Evolutionary conservation across 2,329 filamentous ascomycete species (phyloP).

Genomic region (Colletotrichum sp.): DNA sequence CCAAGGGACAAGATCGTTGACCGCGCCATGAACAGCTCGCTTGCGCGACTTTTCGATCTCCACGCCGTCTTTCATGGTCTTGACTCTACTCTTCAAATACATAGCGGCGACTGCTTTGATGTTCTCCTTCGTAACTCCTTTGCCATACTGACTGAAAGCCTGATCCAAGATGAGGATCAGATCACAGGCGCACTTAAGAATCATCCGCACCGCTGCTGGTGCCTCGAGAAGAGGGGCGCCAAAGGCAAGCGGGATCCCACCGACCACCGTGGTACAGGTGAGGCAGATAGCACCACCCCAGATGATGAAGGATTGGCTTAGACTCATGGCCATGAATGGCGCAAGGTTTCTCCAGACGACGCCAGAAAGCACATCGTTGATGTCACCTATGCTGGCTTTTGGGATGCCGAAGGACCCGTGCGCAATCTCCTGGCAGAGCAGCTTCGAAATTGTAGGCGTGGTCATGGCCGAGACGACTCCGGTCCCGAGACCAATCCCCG

Average conservation of each 20-base stretch:
- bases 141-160: neutral
- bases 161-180: conserved; percentile 8
- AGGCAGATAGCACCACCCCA: conserved; percentile 12
- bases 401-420: conserved; percentile 27
- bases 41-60: neutral
- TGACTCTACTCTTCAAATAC: neutral
- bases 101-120: neutral
- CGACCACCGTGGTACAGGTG: conserved; percentile 25
- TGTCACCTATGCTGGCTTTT: conserved; percentile 19
- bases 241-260: conserved; percentile 19
- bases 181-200: conserved; percentile 17
- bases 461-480: conserved; percentile 22
- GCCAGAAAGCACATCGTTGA: conserved; percentile 22
- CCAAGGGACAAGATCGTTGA: neutral
- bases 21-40: neutral
- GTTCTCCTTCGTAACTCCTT: neutral
- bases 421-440: conserved; percentile 27
- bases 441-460: conserved; percentile 26
- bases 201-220: neutral
- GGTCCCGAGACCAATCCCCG: neutral
- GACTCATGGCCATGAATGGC: conserved; percentile 22
- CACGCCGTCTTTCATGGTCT: neutral
- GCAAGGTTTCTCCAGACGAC: conserved; percentile 28
- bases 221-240: conserved; percentile 11
- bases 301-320: conserved; percentile 18